Base-by-base conservation (phyloP, 1,284 basidiomycete species). In the Entoloma clypeatum region DNA sequence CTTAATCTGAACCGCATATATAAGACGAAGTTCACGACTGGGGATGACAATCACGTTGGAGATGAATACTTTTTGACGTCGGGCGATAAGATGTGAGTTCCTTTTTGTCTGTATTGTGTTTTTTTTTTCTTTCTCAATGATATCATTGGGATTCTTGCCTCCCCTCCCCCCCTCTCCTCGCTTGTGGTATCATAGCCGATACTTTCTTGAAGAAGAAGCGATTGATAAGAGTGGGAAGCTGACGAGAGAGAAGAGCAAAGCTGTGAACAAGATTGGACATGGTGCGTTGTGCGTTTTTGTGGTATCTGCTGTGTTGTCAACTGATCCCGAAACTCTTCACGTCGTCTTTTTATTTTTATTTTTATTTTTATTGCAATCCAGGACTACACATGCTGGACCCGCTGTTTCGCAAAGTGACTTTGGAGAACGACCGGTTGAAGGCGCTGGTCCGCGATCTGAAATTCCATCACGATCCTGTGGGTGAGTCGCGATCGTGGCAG, bases 21-120 rank as follows among this genome's bases (percentile, higher is more conserved):
- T n/a, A n/a, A 92, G 84, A 97, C 92, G 5, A 87, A 81, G 52
- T 98, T 99, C 65, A 86, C 82, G 17, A 94, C 92, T 0, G 75
- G 75, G 7, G 80, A 84, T 47, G 74, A 75, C 41, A 67, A 82
- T 39, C 88, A 92, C 53, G 74, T 91, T 26, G 92, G 92, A 0
- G 92, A 98, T 58, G 80, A 90, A 18, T 98, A 98, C 62, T 99
- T 99, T 57, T 68, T 98, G 41, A 77, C 71, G 9, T 92, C 88
- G 1, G 91, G 91, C 1, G 91, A 97, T 62, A 95, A 96, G 73
- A 89, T 93, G 64, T 72, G 36, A 7, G 67, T 50, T 8, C 7
- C 23, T 23, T 14, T 39, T 32, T 30, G 28, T 13, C 13, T 19
- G 22, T 37, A 23, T 39, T 21, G 18, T 18, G 16, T 26, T 17